Base-by-base conservation (phyloP, 2,329 filamentous ascomycete species). In the Fusarium tricinctum region DNA sequence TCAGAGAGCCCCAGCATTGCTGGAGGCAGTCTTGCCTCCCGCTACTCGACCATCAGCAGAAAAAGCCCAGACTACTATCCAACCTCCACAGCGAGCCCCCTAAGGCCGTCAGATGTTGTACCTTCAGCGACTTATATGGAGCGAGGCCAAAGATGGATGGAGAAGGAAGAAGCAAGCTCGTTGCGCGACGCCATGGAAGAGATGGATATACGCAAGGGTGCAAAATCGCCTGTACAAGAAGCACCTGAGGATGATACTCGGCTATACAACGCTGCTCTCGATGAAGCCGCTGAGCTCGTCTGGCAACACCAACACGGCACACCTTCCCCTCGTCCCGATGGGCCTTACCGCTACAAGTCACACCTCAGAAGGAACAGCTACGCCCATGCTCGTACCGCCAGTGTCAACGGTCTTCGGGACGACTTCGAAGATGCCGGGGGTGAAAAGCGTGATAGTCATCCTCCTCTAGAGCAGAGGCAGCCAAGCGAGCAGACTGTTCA, bases 241-340 rank as follows among this genome's bases (percentile, higher is more conserved):
- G 69, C 62, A 8, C 62, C 75, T 40, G 81, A 83, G 28, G 84
- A 88, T 3, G 88, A 90, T 20, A 89, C 91, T 60, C 86, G 86
- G 44, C 77, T 94, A 48, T 91, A 92, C 76, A 82, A 87, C 14
- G 90, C 90, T 40, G 92, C 92, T 30, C 88, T 92, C 63, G 83
- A 93, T 62, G 92, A 95, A 77, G 92, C 92, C 13, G 89, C 91
- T 2, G 91, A 94, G 76, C 83, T 95, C 45, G 92, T 95, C 43
- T 94, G 88, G 86, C 88, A 89, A 74, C 92, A 95, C 75, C 85
- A 91, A 75, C 86, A 93, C 69, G 86, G 86, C 9, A 74, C 72
- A 47, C 78, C 83, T 60, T 77, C 81, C 2, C 81, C 81, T n/a
- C 82, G 85, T 63, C 89, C 91, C 4, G 85, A 88, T 43, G 86